Evolutionary conservation across 176 grass and related monocot species (phyloP).

Genomic region (Carex scoparia): DNA sequence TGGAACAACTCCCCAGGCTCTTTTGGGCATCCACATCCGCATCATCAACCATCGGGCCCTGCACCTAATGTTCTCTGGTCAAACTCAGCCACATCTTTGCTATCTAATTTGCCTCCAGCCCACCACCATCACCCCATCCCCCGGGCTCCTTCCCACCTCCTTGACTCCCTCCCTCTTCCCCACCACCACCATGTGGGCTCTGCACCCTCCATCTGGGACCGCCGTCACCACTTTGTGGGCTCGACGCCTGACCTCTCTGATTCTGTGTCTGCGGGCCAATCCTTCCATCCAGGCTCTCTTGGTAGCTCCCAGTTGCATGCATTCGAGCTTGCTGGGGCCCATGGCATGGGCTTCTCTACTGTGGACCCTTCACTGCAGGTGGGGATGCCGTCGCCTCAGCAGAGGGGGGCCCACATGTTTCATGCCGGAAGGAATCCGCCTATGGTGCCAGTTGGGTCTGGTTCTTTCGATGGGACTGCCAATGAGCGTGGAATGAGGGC

Average conservation of each 20-base stretch:
- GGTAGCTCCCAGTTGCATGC: conserved; percentile 60
- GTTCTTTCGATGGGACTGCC: conserved; percentile 39
- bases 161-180: conserved; percentile 44
- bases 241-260: conserved; percentile 6
- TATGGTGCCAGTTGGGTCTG: conserved; percentile 47
- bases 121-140: conserved; percentile 50
- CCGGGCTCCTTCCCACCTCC: conserved; percentile 60
- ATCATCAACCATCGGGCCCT: conserved; percentile 23
- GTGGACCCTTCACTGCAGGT: conserved; percentile 46
- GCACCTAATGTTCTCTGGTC: conserved; percentile 50
- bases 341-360: conserved; percentile 50
- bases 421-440: conserved; percentile 51
- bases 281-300: conserved; percentile 40
- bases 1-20: conserved; percentile 69
- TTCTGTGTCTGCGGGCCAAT: background rate
- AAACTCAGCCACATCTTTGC: conserved; percentile 41
- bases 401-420: conserved; percentile 57
- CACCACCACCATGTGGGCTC: conserved; percentile 76
- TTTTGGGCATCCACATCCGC: background rate
- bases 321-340: conserved; percentile 56
- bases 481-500: conserved; percentile 41
- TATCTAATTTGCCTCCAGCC: conserved; percentile 43
- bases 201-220: conserved; percentile 55
- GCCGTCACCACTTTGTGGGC: conserved; percentile 45
- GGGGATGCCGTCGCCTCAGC: conserved; percentile 63